Conservation (phyloP, 2,329 filamentous ascomycete genomes). For the Xylaria digitata region DNA sequence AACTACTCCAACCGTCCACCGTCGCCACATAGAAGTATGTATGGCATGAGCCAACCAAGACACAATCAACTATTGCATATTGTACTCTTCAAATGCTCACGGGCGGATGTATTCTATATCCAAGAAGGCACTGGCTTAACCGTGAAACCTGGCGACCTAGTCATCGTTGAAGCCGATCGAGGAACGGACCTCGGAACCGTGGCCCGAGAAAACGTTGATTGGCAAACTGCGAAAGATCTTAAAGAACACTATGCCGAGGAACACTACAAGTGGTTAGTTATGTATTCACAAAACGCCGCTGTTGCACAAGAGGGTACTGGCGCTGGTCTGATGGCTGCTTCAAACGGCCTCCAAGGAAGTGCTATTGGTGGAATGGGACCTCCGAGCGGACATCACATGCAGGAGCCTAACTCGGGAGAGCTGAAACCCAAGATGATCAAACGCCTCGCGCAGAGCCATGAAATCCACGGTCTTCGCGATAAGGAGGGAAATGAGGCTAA, state of each 20-base stretch:
- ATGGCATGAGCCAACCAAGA: conserved; percentile 69
- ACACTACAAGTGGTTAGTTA: conserved; percentile 98
- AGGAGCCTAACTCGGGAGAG: conserved; percentile 77
- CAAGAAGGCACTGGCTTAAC: conserved; percentile 94
- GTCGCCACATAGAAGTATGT: conserved; percentile 72
- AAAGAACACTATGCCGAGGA: conserved; percentile 94
- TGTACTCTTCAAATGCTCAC: conserved; percentile 95
- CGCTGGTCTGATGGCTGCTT: conserved; percentile 71
- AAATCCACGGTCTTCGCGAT: conserved; percentile 87
- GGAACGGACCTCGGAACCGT: conserved; percentile 96
- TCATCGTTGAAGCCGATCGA: conserved; percentile 97
- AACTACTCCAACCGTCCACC: conserved; percentile 63
- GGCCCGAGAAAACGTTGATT: conserved; percentile 85
- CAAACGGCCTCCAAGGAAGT: conserved; percentile 73
- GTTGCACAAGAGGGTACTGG: conserved; percentile 68
- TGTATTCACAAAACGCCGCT: conserved; percentile 88
- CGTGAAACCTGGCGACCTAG: conserved; percentile 90
- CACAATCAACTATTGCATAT: conserved; percentile 82
- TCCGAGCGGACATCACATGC: conserved; percentile 76
- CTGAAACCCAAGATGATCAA: conserved; percentile 98
- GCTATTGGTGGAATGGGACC: conserved; percentile 83
- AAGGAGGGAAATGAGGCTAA: conserved; percentile 99
- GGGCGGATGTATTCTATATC: conserved; percentile 96
- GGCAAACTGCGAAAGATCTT: conserved; percentile 85
- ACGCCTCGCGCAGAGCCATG: conserved; percentile 89